A percentile compares a stretch with the other conserved stretches of the same genome.
Conservation (phyloP, 441 rosid species). For the Syzygium malaccense region DNA sequence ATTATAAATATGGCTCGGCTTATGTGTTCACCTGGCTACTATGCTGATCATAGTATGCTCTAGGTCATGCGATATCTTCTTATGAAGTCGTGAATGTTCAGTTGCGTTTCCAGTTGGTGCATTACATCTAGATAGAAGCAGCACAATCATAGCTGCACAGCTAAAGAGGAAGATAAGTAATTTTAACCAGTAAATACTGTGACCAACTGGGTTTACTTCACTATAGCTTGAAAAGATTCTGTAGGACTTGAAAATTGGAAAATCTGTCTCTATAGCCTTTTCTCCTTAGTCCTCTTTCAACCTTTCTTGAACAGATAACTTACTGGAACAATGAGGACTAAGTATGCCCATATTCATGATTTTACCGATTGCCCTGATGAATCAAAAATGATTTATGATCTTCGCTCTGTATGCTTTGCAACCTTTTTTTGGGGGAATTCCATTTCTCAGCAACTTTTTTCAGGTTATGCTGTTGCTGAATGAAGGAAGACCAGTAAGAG, state of each 20-base stretch:
- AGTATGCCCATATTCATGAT: not conserved
- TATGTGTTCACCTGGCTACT: not conserved
- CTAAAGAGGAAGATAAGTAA: not conserved
- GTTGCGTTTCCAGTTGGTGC: not conserved
- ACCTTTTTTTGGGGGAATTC: not conserved
- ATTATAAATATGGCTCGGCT: not conserved
- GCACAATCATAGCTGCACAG: not conserved
- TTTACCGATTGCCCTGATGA: not conserved
- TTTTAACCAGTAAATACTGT: not conserved
- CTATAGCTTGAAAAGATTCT: not conserved
- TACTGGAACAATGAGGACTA: not conserved
- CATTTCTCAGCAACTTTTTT: slow-evolving; percentile 3
- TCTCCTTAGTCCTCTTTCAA: not conserved
- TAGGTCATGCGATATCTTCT: not conserved
- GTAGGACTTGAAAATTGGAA: not conserved
- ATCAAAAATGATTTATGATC: not conserved
- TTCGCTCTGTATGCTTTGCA: not conserved
- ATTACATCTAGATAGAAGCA: not conserved
- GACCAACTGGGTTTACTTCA: not conserved
- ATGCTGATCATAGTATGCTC: not conserved
- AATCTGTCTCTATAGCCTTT: not conserved
- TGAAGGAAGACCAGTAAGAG: slow-evolving; percentile 83
- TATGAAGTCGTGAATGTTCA: not conserved
- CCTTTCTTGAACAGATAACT: not conserved
- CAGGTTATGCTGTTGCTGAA: slow-evolving; percentile 77